Evolutionary conservation across 176 grass and related monocot genomes (phyloP).

Genomic region (sorghum (Sorghum bicolor)): Sorghum_bicolor_NCBIv3 NC_012873.2:60714501-60715000

Average conservation of each 20-base stretch:
- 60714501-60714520: slow-evolving; percentile 50
- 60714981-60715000: not conserved
- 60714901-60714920: slow-evolving; percentile 4
- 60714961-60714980: slow-evolving; percentile 10
- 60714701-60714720: slow-evolving; percentile 6
- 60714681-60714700: slow-evolving; percentile 16
- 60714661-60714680: not conserved
- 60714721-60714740: not conserved
- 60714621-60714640: slow-evolving; percentile 48
- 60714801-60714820: slow-evolving; percentile 21
- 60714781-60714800: not conserved
- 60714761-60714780: slow-evolving; percentile 4
- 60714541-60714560: slow-evolving; percentile 53
- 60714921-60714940: not conserved
- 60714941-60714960: slow-evolving; percentile 7
- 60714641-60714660: slow-evolving; percentile 42
- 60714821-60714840: slow-evolving; percentile 6
- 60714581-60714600: slow-evolving; percentile 58
- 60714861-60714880: slow-evolving; percentile 31
- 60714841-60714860: not conserved
- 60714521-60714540: slow-evolving; percentile 62
- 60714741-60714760: not conserved
- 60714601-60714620: slow-evolving; percentile 54
- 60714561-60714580: slow-evolving; percentile 46
- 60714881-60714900: slow-evolving; percentile 17